Conservation (phyloP, 169 alveolate species). For the Cryptosporidium canis region DNA sequence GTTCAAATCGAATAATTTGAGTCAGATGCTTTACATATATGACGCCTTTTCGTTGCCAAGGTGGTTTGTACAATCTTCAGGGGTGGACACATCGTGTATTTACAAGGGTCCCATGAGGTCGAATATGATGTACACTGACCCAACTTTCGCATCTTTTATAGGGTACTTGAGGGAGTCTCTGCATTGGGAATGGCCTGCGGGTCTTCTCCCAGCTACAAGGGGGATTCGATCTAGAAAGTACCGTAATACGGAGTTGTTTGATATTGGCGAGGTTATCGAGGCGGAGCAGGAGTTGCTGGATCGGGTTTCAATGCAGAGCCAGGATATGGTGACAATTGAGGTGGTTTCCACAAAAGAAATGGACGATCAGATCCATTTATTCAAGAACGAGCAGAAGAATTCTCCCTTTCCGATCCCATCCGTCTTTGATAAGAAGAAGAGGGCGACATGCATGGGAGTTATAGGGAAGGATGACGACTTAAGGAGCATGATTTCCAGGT, state of each 20-base stretch:
- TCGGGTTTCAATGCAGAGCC: constrained; percentile 68
- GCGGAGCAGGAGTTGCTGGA: constrained; percentile 80
- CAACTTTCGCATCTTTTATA: constrained; percentile 24
- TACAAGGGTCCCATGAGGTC: constrained; percentile 41
- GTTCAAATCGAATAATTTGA: constrained; percentile 80
- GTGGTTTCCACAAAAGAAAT: constrained; percentile 22
- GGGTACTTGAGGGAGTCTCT: constrained; percentile 74
- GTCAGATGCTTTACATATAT: constrained; percentile 77
- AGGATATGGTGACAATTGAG: constrained; percentile 61
- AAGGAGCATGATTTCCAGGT: constrained; percentile 53
- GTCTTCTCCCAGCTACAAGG: constrained; percentile 85
- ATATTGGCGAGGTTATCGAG: constrained; percentile 82
- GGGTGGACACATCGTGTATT: not conserved
- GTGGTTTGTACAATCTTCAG: not conserved
- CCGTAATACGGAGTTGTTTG: constrained; percentile 80
- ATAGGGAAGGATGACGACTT: constrained; percentile 52
- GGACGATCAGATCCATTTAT: constrained; percentile 55
- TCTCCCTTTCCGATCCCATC: constrained; percentile 65
- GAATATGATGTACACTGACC: constrained; percentile 40
- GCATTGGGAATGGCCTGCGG: constrained; percentile 89
- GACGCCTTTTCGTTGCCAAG: constrained; percentile 63
- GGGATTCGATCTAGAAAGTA: constrained; percentile 83
- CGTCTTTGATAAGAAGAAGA: constrained; percentile 13
- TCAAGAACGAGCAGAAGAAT: constrained; percentile 20
- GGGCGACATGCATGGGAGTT: constrained; percentile 68